A percentile compares a stretch with the other conserved stretches of the same genome.
These are phyloP conservation scores for Gomphus bonarii DNA, from an alignment of 1,284 basidiomycete genomes.

Conservation along the genomic window DNA sequence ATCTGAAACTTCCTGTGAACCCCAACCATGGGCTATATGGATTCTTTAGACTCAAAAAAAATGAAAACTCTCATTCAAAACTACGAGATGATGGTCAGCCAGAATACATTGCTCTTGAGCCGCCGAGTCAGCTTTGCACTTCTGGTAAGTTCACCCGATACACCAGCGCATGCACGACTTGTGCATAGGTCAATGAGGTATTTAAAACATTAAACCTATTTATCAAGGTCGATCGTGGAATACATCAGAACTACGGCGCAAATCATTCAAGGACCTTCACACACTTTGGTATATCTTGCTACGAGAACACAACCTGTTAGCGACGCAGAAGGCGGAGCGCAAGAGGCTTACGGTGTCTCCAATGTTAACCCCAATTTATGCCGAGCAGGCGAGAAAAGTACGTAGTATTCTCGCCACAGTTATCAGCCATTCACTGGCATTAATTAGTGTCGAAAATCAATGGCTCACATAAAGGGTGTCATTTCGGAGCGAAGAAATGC, in stretches of 20 bases:
- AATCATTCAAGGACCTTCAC: slow-evolving; percentile 88
- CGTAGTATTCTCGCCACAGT: slow-evolving; percentile 8
- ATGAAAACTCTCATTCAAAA: slow-evolving; percentile 24
- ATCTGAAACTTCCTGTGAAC: slow-evolving; percentile 26
- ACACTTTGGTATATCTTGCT: slow-evolving; percentile 86
- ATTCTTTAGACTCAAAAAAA: slow-evolving; percentile 51
- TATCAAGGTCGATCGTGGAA: slow-evolving; percentile 73
- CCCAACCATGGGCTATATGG: slow-evolving; percentile 62
- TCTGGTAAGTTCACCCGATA: slow-evolving; percentile 18
- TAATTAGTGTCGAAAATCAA: slow-evolving; percentile 82
- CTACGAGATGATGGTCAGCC: slow-evolving; percentile 25
- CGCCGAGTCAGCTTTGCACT: background rate
- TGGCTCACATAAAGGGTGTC: slow-evolving; percentile 92
- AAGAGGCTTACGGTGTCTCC: slow-evolving; percentile 33
- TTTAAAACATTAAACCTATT: background rate
- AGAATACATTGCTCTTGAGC: background rate
- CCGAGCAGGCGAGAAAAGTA: slow-evolving; percentile 26
- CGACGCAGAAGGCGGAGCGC: slow-evolving; percentile 76
- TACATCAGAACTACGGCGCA: slow-evolving; percentile 74
- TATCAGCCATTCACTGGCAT: slow-evolving; percentile 3
- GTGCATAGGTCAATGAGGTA: background rate
- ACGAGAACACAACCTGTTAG: slow-evolving; percentile 80
- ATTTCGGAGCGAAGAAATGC: slow-evolving; percentile 87
- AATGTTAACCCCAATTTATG: background rate
- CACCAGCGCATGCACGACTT: background rate